Evolutionary conservation across 805 yeast genomes (phyloP).

Genomic region (Cyberlindnera mississippiensis): DNA sequence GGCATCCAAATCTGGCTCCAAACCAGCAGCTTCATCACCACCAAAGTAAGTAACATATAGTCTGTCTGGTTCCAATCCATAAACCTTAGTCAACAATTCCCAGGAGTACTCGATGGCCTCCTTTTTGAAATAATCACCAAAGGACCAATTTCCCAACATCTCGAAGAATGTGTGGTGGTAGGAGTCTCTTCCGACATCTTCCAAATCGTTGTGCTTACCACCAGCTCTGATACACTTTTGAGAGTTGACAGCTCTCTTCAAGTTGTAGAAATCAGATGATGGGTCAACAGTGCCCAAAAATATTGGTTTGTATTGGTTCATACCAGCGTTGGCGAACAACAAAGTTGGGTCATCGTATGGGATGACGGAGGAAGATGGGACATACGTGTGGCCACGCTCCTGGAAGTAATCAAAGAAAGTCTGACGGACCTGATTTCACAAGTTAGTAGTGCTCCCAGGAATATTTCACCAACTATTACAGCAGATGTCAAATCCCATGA

Average conservation of each 20-base stretch:
- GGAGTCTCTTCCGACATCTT: slow-evolving; percentile 96
- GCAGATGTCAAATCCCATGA: too few species aligned
- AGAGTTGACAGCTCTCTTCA: slow-evolving; percentile 90
- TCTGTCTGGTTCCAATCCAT: slow-evolving; percentile 73
- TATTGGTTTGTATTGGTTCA: slow-evolving; percentile 98
- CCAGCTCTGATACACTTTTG: slow-evolving; percentile 99
- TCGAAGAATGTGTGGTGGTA: slow-evolving; percentile 98
- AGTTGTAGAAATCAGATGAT: slow-evolving; percentile 72
- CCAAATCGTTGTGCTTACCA: slow-evolving; percentile 97
- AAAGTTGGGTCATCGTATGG: slow-evolving; percentile 98
- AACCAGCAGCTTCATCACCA: slow-evolving; percentile 79
- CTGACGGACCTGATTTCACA: slow-evolving; percentile 52
- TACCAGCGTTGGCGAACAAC: slow-evolving; percentile 96
- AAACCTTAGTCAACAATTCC: slow-evolving; percentile 85
- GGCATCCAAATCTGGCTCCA: slow-evolving; percentile 93
- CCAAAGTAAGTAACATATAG: slow-evolving; percentile 95
- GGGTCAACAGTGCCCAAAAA: slow-evolving; percentile 98
- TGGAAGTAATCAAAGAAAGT: slow-evolving; percentile 84
- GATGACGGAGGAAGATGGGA: slow-evolving; percentile 90
- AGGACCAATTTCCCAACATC: slow-evolving; percentile 99
- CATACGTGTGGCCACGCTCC: slow-evolving; percentile 66
- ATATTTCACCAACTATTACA: too few species aligned
- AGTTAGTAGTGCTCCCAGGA: background rate
- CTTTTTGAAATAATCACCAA: slow-evolving; percentile 96
- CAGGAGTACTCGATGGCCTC: slow-evolving; percentile 89